Percentiles rank a stretch among this genome's conserved stretches.
phyloP scores from a whole-genome alignment of 163 green algal species.

The Scenedesmus sp. region DNA sequence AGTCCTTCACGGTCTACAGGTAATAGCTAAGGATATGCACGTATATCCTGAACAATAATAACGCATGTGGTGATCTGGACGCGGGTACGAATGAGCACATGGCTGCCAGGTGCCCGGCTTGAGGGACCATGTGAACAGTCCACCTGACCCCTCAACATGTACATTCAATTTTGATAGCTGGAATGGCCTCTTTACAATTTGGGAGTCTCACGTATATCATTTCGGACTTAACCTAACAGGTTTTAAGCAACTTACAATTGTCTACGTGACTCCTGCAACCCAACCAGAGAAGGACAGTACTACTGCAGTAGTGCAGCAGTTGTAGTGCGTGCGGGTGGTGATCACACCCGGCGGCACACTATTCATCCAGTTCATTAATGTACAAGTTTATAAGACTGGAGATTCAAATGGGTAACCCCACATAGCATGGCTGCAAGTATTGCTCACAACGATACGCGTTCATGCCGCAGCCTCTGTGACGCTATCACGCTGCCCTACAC shows the following conservation, averaged over 20 bases:
- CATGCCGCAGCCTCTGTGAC: too few species aligned
- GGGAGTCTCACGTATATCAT: neutral
- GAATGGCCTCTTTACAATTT: neutral
- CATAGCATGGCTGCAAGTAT: too few species aligned
- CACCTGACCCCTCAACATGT: neutral
- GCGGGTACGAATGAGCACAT: neutral
- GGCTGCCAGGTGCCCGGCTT: neutral
- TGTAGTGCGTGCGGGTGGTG: neutral
- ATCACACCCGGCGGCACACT: neutral
- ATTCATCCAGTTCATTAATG: neutral
- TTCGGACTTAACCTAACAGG: neutral
- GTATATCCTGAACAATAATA: neutral
- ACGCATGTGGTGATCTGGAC: neutral
- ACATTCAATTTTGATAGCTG: neutral
- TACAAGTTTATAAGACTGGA: neutral
- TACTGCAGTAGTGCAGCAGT: neutral
- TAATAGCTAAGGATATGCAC: neutral
- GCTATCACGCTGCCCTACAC: too few species aligned
- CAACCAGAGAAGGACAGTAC: neutral
- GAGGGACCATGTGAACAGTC: neutral
- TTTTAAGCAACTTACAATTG: neutral
- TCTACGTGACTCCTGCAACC: neutral
- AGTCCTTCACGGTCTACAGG: neutral
- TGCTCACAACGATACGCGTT: too few species aligned
- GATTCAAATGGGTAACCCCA: too few species aligned